A percentile compares a stretch with the other conserved stretches of the same genome.
phyloP scores from a whole-genome alignment of 2,329 filamentous ascomycete species.

The Pseudogymnoascus pannorum region DNA sequence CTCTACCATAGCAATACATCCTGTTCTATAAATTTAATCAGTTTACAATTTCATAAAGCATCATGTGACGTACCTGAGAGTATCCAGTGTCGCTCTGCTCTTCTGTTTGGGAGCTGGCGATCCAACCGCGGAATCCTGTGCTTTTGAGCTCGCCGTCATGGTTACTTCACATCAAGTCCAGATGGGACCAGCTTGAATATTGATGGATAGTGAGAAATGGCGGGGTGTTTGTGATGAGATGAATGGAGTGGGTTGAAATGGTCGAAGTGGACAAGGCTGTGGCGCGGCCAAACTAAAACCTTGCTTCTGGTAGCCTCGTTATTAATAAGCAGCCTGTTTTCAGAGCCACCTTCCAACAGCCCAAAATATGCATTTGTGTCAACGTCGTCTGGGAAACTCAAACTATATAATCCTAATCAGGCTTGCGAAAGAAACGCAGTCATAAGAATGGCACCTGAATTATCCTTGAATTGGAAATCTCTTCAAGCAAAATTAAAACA shows the following conservation, averaged over 20 bases:
- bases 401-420: neutral
- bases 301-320: neutral
- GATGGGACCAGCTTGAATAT: neutral
- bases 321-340: neutral
- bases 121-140: constrained; percentile 48
- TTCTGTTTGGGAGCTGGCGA: constrained; percentile 57
- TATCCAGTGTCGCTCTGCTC: constrained; percentile 76
- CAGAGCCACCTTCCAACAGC: neutral
- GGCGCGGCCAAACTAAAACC: neutral
- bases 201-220: neutral
- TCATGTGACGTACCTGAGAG: constrained; percentile 56
- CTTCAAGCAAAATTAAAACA: constrained; percentile 54
- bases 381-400: neutral
- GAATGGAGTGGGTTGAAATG: constrained; percentile 1
- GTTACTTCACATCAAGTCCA: constrained; percentile 28
- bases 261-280: constrained; percentile 1
- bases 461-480: constrained; percentile 73
- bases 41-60: neutral
- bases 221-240: constrained; percentile 4
- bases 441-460: constrained; percentile 28
- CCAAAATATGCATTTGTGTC: neutral
- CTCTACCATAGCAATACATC: constrained; percentile 31
- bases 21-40: constrained; percentile 21
- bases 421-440: neutral
- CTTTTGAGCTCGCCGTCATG: constrained; percentile 46